Evolutionary conservation across 805 yeast genomes (phyloP).

Genomic region (Kodamaea kaohsiungensis): DNA sequence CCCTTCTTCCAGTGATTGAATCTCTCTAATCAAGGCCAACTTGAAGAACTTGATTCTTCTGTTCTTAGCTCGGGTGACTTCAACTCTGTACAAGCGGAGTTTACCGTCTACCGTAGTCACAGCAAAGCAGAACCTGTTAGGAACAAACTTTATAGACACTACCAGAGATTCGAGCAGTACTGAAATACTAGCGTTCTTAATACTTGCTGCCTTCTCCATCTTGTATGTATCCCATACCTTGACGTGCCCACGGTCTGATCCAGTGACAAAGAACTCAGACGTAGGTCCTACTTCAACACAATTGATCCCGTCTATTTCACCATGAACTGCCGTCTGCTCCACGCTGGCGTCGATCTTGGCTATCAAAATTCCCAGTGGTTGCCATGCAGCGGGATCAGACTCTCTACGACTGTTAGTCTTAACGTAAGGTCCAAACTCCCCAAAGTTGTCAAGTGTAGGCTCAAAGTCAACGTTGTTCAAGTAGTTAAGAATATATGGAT

Average conservation of each 20-base stretch:
- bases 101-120: conserved; percentile 52
- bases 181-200: conserved; percentile 45
- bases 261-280: conserved; percentile 68
- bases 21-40: conserved; percentile 41
- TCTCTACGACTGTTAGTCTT: neutral
- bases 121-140: conserved; percentile 57
- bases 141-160: conserved; percentile 50
- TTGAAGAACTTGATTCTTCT: conserved; percentile 31
- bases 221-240: conserved; percentile 77
- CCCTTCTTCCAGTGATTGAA: conserved; percentile 36
- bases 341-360: conserved; percentile 55
- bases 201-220: conserved; percentile 61
- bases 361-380: conserved; percentile 55
- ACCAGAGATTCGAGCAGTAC: conserved; percentile 52
- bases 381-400: conserved; percentile 16
- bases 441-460: conserved; percentile 58
- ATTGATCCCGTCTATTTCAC: conserved; percentile 43
- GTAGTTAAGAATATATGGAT: conserved; percentile 61
- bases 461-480: conserved; percentile 54
- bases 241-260: conserved; percentile 71
- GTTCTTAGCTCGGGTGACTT: conserved; percentile 34
- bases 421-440: conserved; percentile 61
- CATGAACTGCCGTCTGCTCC: conserved; percentile 46
- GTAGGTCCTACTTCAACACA: conserved; percentile 61
- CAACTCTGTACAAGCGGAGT: conserved; percentile 39